Percentiles rank a stretch among this genome's conserved stretches.
phyloP scores from a whole-genome alignment of 768 basidiomycete genomes.

The Lactarius tabidus region DNA sequence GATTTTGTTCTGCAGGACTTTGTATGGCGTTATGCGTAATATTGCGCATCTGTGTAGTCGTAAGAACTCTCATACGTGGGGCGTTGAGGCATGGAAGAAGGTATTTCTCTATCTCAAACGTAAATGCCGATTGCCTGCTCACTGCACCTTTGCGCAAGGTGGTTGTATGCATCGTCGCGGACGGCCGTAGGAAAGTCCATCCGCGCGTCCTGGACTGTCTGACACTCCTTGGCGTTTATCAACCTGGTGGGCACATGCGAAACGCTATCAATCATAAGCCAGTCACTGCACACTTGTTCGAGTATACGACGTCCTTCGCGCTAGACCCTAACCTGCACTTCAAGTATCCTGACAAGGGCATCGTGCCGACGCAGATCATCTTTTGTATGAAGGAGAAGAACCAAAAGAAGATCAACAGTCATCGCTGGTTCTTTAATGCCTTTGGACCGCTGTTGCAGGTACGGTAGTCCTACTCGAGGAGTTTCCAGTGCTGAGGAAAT shows the following conservation, averaged over 20 bases:
- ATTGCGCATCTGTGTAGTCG: conserved; percentile 78
- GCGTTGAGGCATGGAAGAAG: conserved; percentile 42
- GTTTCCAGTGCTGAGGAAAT: neutral
- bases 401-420: conserved; percentile 95
- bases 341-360: conserved; percentile 87
- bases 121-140: too few relatives aligned
- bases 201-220: conserved; percentile 61
- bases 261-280: conserved; percentile 68
- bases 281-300: conserved; percentile 74
- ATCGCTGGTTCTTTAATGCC: conserved; percentile 97
- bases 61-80: conserved; percentile 93
- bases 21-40: conserved; percentile 85
- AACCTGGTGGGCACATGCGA: conserved; percentile 58
- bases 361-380: conserved; percentile 91
- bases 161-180: too few relatives aligned
- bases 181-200: too few relatives aligned
- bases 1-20: too few relatives aligned
- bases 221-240: conserved; percentile 91
- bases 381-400: conserved; percentile 92
- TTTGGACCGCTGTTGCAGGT: conserved; percentile 81
- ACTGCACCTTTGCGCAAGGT: too few relatives aligned
- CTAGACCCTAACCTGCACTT: conserved; percentile 78
- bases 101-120: too few relatives aligned
- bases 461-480: conserved; percentile 28
- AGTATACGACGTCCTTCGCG: conserved; percentile 80